These are phyloP conservation scores for Yamadazyma tumulicola DNA, from an alignment of 805 yeast species.

Conservation along the genomic window DNA sequence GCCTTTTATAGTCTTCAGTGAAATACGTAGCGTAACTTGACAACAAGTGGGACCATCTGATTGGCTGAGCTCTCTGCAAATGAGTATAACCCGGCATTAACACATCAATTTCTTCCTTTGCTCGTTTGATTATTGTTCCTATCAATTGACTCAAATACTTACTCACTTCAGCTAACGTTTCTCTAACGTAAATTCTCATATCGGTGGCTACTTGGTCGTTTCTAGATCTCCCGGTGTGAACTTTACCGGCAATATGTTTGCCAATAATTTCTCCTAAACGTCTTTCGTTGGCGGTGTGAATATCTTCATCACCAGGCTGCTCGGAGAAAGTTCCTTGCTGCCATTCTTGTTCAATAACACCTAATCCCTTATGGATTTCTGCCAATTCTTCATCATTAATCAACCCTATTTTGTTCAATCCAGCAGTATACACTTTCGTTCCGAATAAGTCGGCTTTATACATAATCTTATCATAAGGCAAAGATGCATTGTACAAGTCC, in stretches of 20 bases:
- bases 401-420: constrained; percentile 74
- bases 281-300: constrained; percentile 98
- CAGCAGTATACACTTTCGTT: constrained; percentile 88
- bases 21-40: constrained; percentile 93
- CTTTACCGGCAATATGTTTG: constrained; percentile 90
- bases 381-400: constrained; percentile 67
- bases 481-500: constrained; percentile 95
- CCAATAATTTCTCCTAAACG: constrained; percentile 96
- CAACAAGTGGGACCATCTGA: constrained; percentile 98
- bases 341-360: constrained; percentile 78
- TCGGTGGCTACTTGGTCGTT: constrained; percentile 99
- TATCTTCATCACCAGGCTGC: constrained; percentile 92
- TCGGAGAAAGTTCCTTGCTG: constrained; percentile 59
- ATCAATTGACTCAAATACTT: constrained; percentile 60
- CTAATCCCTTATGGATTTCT: constrained; percentile 83
- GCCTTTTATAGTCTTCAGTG: constrained; percentile 83
- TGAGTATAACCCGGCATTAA: constrained; percentile 99
- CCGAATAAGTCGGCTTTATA: constrained; percentile 92
- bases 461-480: constrained; percentile 95
- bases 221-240: constrained; percentile 98
- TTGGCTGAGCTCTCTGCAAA: constrained; percentile 98
- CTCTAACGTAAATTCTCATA: constrained; percentile 91
- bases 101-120: constrained; percentile 79
- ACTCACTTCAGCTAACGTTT: constrained; percentile 60
- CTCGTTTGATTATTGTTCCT: constrained; percentile 66